Conservation (phyloP, 768 basidiomycete species). For the Trametes meyenii region DNA sequence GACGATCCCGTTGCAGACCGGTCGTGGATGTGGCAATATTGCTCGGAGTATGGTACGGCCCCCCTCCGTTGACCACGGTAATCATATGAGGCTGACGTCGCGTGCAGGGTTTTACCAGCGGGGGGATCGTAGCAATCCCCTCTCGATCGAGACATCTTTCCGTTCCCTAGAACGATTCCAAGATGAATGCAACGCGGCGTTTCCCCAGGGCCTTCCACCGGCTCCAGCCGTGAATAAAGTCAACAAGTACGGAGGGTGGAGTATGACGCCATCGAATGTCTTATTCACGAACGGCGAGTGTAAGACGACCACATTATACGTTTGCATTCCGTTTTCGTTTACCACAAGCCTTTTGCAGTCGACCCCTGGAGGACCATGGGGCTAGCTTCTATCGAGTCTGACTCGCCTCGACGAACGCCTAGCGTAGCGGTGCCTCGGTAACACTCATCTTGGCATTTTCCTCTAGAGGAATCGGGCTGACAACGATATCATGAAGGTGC, state of each 20-base stretch:
- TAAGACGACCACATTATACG: slow-evolving; percentile 25
- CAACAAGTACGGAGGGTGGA: slow-evolving; percentile 56
- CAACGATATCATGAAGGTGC: slow-evolving; percentile 36
- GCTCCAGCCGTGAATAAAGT: slow-evolving; percentile 47
- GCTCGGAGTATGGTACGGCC: slow-evolving; percentile 49
- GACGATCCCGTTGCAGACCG: slow-evolving; percentile 48
- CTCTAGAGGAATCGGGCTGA: too few species aligned
- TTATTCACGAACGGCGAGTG: slow-evolving; percentile 55
- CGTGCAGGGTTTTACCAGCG: slow-evolving; percentile 50
- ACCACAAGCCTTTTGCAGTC: slow-evolving; percentile 33
- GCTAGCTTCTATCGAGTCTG: slow-evolving; percentile 49
- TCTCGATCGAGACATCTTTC: slow-evolving; percentile 53
- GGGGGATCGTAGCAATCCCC: slow-evolving; percentile 46
- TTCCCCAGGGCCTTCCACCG: slow-evolving; percentile 41
- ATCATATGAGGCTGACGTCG: neutral
- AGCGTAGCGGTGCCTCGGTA: slow-evolving; percentile 43
- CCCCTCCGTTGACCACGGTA: neutral
- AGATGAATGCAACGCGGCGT: slow-evolving; percentile 45
- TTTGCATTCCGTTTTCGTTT: neutral
- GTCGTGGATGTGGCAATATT: slow-evolving; percentile 59
- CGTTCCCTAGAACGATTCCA: slow-evolving; percentile 49
- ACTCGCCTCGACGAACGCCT: slow-evolving; percentile 46
- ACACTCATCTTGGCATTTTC: neutral
- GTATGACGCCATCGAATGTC: slow-evolving; percentile 52
- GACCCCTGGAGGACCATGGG: slow-evolving; percentile 58